A percentile compares a stretch with the other conserved stretches of the same genome.
Conservation (phyloP, 768 basidiomycete genomes). For the Lentinula edodes region DNA sequence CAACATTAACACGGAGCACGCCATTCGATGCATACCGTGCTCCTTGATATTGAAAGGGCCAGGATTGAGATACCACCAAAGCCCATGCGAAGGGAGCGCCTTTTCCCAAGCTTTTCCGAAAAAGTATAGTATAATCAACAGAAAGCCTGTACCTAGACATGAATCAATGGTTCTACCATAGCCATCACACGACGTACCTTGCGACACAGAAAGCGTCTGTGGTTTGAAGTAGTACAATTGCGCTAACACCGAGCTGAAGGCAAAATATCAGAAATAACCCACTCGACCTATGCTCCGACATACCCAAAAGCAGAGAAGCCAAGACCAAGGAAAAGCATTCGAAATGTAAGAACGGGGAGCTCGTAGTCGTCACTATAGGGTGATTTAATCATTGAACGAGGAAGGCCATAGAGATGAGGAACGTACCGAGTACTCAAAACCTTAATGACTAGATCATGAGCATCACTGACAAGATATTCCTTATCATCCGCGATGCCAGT, state of each 20-base stretch:
- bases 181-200: slow-evolving; percentile 22
- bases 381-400: neutral
- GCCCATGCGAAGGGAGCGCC: slow-evolving; percentile 10
- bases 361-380: slow-evolving; percentile 29
- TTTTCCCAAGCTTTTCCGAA: slow-evolving; percentile 12
- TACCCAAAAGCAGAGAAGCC: slow-evolving; percentile 35
- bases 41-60: slow-evolving; percentile 31
- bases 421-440: slow-evolving; percentile 18
- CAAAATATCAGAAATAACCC: neutral
- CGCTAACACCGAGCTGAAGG: slow-evolving; percentile 21
- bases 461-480: slow-evolving; percentile 29
- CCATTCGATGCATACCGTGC: neutral
- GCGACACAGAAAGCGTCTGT: slow-evolving; percentile 28
- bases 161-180: slow-evolving; percentile 23
- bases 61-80: slow-evolving; percentile 28
- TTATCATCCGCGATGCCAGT: slow-evolving; percentile 24
- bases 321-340: slow-evolving; percentile 32
- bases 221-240: slow-evolving; percentile 35
- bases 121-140: slow-evolving; percentile 15
- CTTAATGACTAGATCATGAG: slow-evolving; percentile 36
- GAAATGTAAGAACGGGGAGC: slow-evolving; percentile 31
- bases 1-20: no score
- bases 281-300: slow-evolving; percentile 10
- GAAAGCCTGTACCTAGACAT: slow-evolving; percentile 22
- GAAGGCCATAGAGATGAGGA: neutral